phyloP scores from a whole-genome alignment of 352 stramenopile genomes.

The Globisporangium cylindrosporum region DNA sequence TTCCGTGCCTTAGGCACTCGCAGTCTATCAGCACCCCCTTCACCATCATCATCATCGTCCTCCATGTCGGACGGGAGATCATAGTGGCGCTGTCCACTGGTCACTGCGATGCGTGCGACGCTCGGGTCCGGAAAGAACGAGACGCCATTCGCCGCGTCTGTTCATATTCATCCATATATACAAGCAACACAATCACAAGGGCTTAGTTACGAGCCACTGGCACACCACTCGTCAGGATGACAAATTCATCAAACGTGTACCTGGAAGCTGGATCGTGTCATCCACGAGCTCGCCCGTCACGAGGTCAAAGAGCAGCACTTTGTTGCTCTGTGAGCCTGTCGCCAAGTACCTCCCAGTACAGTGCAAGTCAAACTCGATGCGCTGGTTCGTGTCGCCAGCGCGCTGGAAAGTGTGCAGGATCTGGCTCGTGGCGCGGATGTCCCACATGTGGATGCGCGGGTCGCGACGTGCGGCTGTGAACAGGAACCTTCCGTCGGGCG shows the following conservation, averaged over 20 bases:
- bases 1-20: slow-evolving; percentile 16
- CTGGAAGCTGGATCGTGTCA: slow-evolving; percentile 32
- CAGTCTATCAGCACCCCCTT: background rate
- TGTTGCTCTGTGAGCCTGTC: slow-evolving; percentile 54
- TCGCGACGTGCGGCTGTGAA: slow-evolving; percentile 76
- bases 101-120: slow-evolving; percentile 45
- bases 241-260: background rate
- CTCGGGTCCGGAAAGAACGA: slow-evolving; percentile 68
- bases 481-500: slow-evolving; percentile 65
- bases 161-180: no score
- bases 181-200: background rate
- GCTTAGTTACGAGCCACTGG: background rate
- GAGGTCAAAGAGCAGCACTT: slow-evolving; percentile 57
- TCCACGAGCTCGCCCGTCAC: slow-evolving; percentile 49
- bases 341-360: slow-evolving; percentile 53
- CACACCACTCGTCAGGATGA: no score
- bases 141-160: slow-evolving; percentile 66
- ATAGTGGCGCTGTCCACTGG: slow-evolving; percentile 65
- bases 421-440: slow-evolving; percentile 70
- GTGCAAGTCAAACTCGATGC: slow-evolving; percentile 78
- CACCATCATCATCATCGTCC: slow-evolving; percentile 29
- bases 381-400: slow-evolving; percentile 67
- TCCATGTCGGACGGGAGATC: slow-evolving; percentile 59
- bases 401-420: slow-evolving; percentile 65
- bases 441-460: slow-evolving; percentile 77